These are phyloP conservation scores for Taphrina deformans DNA, from an alignment of 1,139 yeast species.

Conservation along the genomic window DNA sequence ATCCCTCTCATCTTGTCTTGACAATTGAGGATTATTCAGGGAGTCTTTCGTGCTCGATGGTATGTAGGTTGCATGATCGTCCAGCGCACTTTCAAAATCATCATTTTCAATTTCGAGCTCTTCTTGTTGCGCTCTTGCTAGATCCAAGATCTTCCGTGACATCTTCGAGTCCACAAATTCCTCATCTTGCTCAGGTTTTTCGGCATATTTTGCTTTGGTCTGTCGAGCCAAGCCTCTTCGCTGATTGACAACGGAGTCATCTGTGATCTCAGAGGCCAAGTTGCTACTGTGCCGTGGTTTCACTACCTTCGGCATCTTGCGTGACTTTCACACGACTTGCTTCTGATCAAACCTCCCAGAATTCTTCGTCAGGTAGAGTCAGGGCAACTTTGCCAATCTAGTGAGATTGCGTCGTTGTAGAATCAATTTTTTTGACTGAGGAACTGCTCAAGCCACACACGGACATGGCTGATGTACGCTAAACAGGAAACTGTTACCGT, in stretches of 20 bases:
- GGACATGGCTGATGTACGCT: slow-evolving; percentile 2
- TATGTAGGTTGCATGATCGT: slow-evolving; percentile 6
- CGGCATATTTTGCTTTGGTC: slow-evolving; percentile 36
- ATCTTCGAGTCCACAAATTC: slow-evolving; percentile 75
- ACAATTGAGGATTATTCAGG: slow-evolving; percentile 38
- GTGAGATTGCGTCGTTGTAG: not conserved
- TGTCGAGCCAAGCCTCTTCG: slow-evolving; percentile 19
- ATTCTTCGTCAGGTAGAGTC: too few species aligned
- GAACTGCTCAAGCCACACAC: slow-evolving; percentile 7
- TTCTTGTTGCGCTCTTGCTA: slow-evolving; percentile 90
- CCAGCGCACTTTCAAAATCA: slow-evolving; percentile 21
- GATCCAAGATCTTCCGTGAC: slow-evolving; percentile 79
- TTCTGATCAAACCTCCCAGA: too few species aligned
- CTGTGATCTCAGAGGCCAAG: slow-evolving; percentile 26
- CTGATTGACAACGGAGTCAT: slow-evolving; percentile 8
- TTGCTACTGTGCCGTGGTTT: slow-evolving; percentile 25
- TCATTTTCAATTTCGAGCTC: slow-evolving; percentile 64
- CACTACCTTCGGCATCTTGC: slow-evolving; percentile 20
- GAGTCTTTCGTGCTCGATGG: slow-evolving; percentile 16
- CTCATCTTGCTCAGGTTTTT: slow-evolving; percentile 51
- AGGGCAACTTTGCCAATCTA: too few species aligned
- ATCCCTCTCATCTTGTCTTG: slow-evolving; percentile 44
- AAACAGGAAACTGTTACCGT: not conserved
- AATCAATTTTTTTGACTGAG: not conserved
- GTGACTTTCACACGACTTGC: too few species aligned